phyloP scores from a whole-genome alignment of 768 basidiomycete genomes.

The Boletus rufocinnamomeus region DNA sequence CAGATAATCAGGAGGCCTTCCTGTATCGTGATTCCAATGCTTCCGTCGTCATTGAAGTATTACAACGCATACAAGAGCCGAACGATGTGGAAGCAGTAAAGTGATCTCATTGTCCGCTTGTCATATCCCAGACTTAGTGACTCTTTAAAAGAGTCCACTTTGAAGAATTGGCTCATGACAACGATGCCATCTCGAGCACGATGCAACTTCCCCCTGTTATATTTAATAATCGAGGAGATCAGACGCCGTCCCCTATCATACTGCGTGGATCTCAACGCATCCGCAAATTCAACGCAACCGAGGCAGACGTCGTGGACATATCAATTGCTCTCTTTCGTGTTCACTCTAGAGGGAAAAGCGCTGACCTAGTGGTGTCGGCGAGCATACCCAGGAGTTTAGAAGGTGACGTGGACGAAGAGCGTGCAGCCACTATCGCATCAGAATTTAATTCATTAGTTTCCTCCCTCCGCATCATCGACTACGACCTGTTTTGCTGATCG shows the following conservation, averaged over 20 bases:
- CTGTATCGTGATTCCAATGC: conserved; percentile 65
- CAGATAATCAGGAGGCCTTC: conserved; percentile 95
- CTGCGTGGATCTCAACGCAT: conserved; percentile 73
- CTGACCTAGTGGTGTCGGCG: conserved; percentile 83
- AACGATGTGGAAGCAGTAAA: conserved; percentile 65
- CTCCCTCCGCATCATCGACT: conserved; percentile 69
- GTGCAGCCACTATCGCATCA: conserved; percentile 33
- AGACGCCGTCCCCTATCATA: conserved; percentile 59
- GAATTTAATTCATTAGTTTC: conserved; percentile 57
- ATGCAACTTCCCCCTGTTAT: conserved; percentile 46
- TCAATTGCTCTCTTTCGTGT: conserved; percentile 83
- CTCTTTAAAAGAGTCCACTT: conserved; percentile 77
- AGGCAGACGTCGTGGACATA: conserved; percentile 70
- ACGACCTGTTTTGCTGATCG: conserved; percentile 63
- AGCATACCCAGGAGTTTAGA: conserved; percentile 66
- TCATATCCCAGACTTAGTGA: conserved; percentile 8
- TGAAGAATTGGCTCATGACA: conserved; percentile 88
- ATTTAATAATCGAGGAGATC: conserved; percentile 44
- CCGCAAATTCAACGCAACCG: conserved; percentile 69
- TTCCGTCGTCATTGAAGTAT: conserved; percentile 83
- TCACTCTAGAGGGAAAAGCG: conserved; percentile 49
- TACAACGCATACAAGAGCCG: conserved; percentile 65
- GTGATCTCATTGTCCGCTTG: conserved; percentile 42
- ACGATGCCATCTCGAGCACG: conserved; percentile 56
- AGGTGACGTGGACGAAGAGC: conserved; percentile 36